Base-by-base conservation (phyloP, 257 asterid species). In the Buddleja alternifolia region DNA sequence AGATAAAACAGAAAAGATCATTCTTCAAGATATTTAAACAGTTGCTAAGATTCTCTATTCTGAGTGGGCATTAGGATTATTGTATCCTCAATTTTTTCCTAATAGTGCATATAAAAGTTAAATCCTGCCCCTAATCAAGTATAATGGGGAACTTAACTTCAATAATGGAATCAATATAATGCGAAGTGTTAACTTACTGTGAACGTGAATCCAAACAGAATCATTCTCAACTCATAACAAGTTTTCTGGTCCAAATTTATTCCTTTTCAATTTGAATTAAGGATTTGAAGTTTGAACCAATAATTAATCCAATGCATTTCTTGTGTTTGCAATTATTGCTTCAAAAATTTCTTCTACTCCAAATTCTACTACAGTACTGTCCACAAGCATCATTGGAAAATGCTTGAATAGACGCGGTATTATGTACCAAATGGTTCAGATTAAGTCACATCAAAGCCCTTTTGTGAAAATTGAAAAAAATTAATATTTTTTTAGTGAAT, bases 41-140 rank as follows among this genome's bases (percentile, higher is more conserved):
- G 73, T 70, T 73, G 59, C 17, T 21, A 20, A 81, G 77, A 75
- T 80, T 70, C 84, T 80, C 75, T 56, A 45, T 74, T 66, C 40
- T 25, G 64, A 64, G 79, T 76, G 84, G 75, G 25, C 34, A 29
- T 12, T 57, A 36, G 11, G 55, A 70, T 74, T 60, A 54, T 80
- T 53, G 61, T 24, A 40, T 21, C 41, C 62, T 63, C 66, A 62
- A 44, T 57, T 65, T 66, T n/a, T 64, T 64, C 44, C 40, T 24
- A 63, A 65, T 60, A 63, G 72, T 50, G 52, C 46, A 50, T 17
- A 21, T 55, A 65, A 60, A 60, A 60, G 25, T 52, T 52, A 74
- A 41, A 46, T 45, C 63, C 14, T 46, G 36, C 54, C 17, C 52
- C 63, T 71, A 60, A 75, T 79, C 53, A 71, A 61, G 71, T 66